phyloP scores from a whole-genome alignment of 2,329 filamentous ascomycete species.

The Aurifilum marmelostoma region DNA sequence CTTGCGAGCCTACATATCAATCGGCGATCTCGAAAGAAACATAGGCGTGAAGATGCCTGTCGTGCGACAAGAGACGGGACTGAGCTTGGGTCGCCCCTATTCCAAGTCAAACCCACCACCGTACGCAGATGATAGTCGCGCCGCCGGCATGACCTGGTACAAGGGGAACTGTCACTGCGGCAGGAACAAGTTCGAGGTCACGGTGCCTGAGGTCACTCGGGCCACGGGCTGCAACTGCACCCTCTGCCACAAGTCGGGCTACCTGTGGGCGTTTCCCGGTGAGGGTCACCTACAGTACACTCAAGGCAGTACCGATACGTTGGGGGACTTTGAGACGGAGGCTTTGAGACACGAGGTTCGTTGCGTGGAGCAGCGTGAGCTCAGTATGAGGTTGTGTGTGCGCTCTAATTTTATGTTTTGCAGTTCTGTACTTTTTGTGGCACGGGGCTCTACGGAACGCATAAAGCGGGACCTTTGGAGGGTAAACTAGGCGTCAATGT shows the following conservation, averaged over 20 bases:
- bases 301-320: constrained; percentile 18
- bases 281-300: constrained; percentile 21
- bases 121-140: background rate
- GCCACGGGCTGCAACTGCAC: constrained; percentile 34
- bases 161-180: constrained; percentile 40
- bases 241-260: constrained; percentile 38
- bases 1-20: background rate
- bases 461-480: constrained; percentile 32
- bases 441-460: constrained; percentile 35
- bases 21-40: too few species aligned
- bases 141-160: constrained; percentile 7
- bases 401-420: background rate
- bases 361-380: background rate
- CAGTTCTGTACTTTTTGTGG: constrained; percentile 38
- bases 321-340: constrained; percentile 22
- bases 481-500: constrained; percentile 35
- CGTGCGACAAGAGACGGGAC: constrained; percentile 21
- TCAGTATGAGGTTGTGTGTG: background rate
- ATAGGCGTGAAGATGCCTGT: constrained; percentile 22
- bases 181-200: constrained; percentile 35
- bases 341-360: constrained; percentile 33
- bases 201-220: constrained; percentile 22
- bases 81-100: constrained; percentile 12
- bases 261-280: constrained; percentile 35
- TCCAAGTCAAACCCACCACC: background rate